These are phyloP conservation scores for Zanthoxylum bungeanum DNA, from an alignment of 345 rosid species.

Conservation along the genomic window DNA sequence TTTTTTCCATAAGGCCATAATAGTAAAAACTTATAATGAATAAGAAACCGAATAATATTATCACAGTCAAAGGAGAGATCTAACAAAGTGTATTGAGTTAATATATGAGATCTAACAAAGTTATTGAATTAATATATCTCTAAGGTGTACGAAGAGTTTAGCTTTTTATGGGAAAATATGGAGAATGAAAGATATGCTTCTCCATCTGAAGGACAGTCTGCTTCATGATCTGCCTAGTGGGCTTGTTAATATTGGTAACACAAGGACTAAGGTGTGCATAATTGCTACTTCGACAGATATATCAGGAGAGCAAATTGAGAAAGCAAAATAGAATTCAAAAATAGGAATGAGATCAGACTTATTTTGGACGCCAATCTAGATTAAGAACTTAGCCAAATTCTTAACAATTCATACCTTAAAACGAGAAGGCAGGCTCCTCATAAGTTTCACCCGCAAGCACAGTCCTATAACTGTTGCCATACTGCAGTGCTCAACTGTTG, in stretches of 20 bases:
- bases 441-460: conserved; percentile 80
- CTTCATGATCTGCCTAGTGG: not conserved
- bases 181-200: not conserved
- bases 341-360: not conserved
- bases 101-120: too few species aligned
- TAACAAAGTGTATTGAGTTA: not conserved
- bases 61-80: not conserved
- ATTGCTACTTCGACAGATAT: not conserved
- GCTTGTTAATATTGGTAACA: not conserved
- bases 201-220: not conserved
- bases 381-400: not conserved
- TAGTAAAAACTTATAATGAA: not conserved
- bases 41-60: not conserved
- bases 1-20: too few species aligned
- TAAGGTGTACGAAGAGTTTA: not conserved
- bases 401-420: conserved; percentile 58
- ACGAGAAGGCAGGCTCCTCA: conserved; percentile 87
- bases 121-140: too few species aligned
- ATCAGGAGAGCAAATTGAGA: not conserved
- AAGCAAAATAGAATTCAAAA: not conserved
- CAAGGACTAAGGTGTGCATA: not conserved
- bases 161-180: not conserved
- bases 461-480: conserved; percentile 94
- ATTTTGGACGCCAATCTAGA: not conserved
- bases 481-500: conserved; percentile 91